phyloP scores from a whole-genome alignment of 306 rosid genomes.

The Rubus idaeus region DNA sequence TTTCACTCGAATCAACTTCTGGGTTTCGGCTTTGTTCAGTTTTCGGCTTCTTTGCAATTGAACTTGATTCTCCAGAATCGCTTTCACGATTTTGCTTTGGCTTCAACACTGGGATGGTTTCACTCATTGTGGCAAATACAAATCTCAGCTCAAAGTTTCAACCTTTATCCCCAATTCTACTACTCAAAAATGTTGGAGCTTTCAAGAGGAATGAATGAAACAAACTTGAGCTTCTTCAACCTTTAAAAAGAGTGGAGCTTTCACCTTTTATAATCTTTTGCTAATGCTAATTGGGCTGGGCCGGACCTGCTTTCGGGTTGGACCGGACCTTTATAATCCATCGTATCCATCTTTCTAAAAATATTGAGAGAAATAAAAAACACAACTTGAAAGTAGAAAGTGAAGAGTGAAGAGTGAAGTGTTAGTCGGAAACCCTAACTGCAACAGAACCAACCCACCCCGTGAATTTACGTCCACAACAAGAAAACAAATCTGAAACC shows the following conservation, averaged over 20 bases:
- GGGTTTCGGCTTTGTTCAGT: conserved; percentile 25
- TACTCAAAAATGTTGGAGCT: neutral
- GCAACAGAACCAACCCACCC: neutral
- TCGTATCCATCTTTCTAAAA: no score
- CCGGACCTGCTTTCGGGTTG: neutral
- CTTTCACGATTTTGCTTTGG: conserved; percentile 39
- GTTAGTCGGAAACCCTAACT: conserved; percentile 27
- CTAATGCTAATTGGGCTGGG: neutral
- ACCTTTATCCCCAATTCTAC: neutral
- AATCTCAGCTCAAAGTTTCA: neutral
- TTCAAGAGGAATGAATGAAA: neutral
- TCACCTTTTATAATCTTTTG: no score
- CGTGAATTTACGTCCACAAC: conserved; percentile 16
- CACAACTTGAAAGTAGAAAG: neutral
- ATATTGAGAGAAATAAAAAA: neutral
- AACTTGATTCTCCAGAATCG: conserved; percentile 20
- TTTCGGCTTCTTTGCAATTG: conserved; percentile 41
- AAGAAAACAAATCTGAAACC: neutral
- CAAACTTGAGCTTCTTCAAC: neutral
- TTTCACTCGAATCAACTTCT: conserved; percentile 10
- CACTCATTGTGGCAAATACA: conserved; percentile 27
- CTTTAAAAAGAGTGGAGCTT: neutral
- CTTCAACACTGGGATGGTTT: conserved; percentile 10
- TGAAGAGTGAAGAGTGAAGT: neutral
- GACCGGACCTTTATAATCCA: no score